These are phyloP conservation scores for Boletus rubroflammeus DNA, from an alignment of 768 basidiomycete species.

Conservation along the genomic window DNA sequence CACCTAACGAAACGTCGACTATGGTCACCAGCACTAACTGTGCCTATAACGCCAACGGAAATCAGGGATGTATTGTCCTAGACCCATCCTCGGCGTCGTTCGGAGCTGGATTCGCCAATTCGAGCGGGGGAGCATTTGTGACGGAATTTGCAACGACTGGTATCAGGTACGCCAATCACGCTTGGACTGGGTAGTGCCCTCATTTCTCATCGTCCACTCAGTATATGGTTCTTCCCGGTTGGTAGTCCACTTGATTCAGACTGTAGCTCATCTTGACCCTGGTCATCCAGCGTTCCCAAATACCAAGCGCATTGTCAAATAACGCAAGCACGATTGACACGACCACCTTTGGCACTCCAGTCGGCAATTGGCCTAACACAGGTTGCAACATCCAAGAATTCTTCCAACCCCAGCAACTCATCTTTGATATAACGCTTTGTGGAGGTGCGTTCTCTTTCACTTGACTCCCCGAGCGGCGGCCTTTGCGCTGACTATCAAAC, in stretches of 20 bases:
- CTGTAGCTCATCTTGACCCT: background rate
- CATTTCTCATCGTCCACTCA: background rate
- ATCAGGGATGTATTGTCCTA: conserved; percentile 63
- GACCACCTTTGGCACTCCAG: conserved; percentile 58
- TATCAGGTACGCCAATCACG: conserved; percentile 48
- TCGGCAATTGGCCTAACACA: conserved; percentile 61
- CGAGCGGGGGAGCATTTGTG: conserved; percentile 71
- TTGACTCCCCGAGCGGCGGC: conserved; percentile 13
- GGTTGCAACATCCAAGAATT: conserved; percentile 51
- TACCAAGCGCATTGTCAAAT: conserved; percentile 46
- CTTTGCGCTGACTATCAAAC: conserved; percentile 9
- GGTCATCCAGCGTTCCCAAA: conserved; percentile 31
- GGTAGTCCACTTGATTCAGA: background rate
- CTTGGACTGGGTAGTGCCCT: background rate
- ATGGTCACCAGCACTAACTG: conserved; percentile 59
- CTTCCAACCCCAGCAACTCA: conserved; percentile 62
- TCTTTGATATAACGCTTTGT: conserved; percentile 73
- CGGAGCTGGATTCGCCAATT: conserved; percentile 60
- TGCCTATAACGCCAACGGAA: conserved; percentile 48
- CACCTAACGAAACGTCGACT: conserved; percentile 48
- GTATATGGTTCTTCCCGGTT: conserved; percentile 33
- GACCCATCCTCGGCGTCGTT: conserved; percentile 56
- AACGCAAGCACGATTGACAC: conserved; percentile 53
- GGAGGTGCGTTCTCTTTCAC: conserved; percentile 41
- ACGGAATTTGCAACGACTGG: conserved; percentile 66